Conservation (phyloP, 306 rosid genomes). For the Cucumis hystrix region DNA sequence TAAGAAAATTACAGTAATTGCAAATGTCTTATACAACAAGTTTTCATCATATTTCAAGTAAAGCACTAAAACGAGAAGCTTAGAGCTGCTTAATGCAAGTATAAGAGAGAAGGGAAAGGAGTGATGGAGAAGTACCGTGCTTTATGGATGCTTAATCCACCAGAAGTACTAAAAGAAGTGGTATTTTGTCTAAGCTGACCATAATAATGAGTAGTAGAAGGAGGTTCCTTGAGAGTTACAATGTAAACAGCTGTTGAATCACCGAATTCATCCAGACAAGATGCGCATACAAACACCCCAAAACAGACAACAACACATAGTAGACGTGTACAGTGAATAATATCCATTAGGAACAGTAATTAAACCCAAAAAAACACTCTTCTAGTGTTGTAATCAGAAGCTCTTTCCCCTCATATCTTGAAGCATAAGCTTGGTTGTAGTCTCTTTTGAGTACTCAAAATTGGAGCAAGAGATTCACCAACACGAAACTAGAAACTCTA, state of each 20-base stretch:
- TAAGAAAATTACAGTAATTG: neutral
- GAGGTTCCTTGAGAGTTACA: slow-evolving; percentile 60
- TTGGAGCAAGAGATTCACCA: neutral
- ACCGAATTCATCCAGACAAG: slow-evolving; percentile 42
- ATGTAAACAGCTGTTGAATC: slow-evolving; percentile 53
- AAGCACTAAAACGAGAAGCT: neutral
- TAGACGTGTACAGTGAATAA: slow-evolving; percentile 19
- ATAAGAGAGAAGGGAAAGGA: neutral
- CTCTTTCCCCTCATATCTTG: neutral
- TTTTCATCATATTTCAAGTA: neutral
- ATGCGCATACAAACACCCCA: slow-evolving; percentile 24
- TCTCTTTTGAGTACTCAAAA: slow-evolving; percentile 2
- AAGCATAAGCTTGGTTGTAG: neutral
- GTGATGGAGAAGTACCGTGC: slow-evolving; percentile 36
- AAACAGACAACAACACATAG: slow-evolving; percentile 30
- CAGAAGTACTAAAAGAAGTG: slow-evolving; percentile 26
- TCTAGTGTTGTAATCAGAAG: neutral
- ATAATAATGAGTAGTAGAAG: slow-evolving; percentile 35
- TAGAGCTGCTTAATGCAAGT: neutral
- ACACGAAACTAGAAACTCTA: slow-evolving; percentile 13
- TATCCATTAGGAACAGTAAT: slow-evolving; percentile 37
- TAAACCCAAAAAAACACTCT: neutral
- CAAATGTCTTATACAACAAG: neutral
- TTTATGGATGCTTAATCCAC: slow-evolving; percentile 44
- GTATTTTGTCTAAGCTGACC: slow-evolving; percentile 33